Percentiles rank a stretch among this genome's conserved stretches.
Conservation (phyloP, 306 rosid genomes). For the Trichosanthes cucumerina region DNA sequence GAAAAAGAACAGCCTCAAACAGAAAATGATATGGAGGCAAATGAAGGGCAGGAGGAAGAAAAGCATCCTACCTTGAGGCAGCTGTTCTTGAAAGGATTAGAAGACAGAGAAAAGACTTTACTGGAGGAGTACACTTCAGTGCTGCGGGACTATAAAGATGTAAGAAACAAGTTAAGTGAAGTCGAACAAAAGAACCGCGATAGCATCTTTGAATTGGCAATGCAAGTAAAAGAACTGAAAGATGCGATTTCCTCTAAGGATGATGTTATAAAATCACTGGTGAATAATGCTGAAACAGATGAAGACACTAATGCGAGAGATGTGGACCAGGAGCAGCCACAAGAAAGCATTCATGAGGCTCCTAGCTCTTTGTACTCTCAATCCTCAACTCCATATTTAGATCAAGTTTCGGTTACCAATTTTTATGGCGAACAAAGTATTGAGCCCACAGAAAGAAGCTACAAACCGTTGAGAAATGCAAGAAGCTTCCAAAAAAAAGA, state of each 20-base stretch:
- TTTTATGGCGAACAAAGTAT: slow-evolving; percentile 15
- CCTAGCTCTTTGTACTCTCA: slow-evolving; percentile 17
- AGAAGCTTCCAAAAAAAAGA: slow-evolving; percentile 3
- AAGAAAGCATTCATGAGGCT: slow-evolving; percentile 18
- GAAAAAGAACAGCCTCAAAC: slow-evolving; percentile 25
- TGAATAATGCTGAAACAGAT: slow-evolving; percentile 25
- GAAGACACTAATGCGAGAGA: not conserved
- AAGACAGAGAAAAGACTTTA: slow-evolving; percentile 56
- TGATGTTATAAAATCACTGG: slow-evolving; percentile 39
- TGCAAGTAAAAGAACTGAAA: slow-evolving; percentile 64
- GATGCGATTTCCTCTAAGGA: slow-evolving; percentile 40
- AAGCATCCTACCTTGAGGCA: slow-evolving; percentile 55
- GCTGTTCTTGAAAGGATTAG: slow-evolving; percentile 43
- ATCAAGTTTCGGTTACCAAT: slow-evolving; percentile 8
- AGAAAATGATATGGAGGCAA: slow-evolving; percentile 22
- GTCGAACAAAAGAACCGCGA: slow-evolving; percentile 54
- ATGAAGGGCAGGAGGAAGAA: slow-evolving; percentile 27
- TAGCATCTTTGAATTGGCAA: slow-evolving; percentile 49
- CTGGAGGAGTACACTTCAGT: slow-evolving; percentile 68
- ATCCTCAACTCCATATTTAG: slow-evolving; percentile 18
- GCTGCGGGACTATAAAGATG: slow-evolving; percentile 55
- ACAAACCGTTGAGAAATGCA: slow-evolving; percentile 12
- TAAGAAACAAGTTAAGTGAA: slow-evolving; percentile 44
- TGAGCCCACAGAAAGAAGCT: slow-evolving; percentile 10
- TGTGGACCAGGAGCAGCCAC: slow-evolving; percentile 27